A percentile compares a stretch with the other conserved stretches of the same genome.
Evolutionary conservation across 2,329 filamentous ascomycete genomes (phyloP).

Genomic region (Botrytis fragariae): DNA sequence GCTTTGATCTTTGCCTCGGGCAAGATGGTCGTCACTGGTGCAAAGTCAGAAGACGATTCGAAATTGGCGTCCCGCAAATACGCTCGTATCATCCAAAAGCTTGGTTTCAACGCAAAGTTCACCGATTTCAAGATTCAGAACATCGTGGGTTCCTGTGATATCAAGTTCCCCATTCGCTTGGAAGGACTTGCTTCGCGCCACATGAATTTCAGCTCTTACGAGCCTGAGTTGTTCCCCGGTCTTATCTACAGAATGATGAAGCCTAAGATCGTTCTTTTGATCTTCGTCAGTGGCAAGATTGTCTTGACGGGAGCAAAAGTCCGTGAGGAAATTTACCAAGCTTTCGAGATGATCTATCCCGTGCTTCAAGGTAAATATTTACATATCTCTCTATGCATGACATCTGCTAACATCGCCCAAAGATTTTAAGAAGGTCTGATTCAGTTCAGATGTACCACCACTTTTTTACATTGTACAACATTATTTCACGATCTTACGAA

Average conservation of each 20-base stretch:
- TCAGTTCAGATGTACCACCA: slow-evolving; percentile 16
- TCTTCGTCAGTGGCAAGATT: slow-evolving; percentile 98
- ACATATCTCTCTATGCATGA: not conserved
- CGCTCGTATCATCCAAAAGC: slow-evolving; percentile 98
- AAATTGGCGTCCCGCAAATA: slow-evolving; percentile 97
- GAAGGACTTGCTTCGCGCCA: slow-evolving; percentile 95
- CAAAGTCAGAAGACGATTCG: slow-evolving; percentile 96
- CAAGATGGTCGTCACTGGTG: slow-evolving; percentile 99
- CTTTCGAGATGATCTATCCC: slow-evolving; percentile 96
- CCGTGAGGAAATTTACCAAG: slow-evolving; percentile 95
- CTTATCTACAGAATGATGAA: slow-evolving; percentile 99
- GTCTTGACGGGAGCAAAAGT: slow-evolving; percentile 97
- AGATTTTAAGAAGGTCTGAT: slow-evolving; percentile 42
- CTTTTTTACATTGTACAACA: slow-evolving; percentile 15
- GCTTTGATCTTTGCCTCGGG: slow-evolving; percentile 96
- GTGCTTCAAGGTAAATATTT: slow-evolving; percentile 72
- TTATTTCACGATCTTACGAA: slow-evolving; percentile 38
- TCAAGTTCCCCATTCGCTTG: slow-evolving; percentile 97
- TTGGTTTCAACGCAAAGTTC: slow-evolving; percentile 99
- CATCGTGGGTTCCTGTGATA: slow-evolving; percentile 97
- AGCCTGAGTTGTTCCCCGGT: slow-evolving; percentile 97
- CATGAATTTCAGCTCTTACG: slow-evolving; percentile 99
- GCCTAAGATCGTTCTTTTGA: slow-evolving; percentile 96
- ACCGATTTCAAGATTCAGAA: slow-evolving; percentile 99
- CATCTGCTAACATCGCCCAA: slow-evolving; percentile 25